Evolutionary conservation across 2,329 filamentous ascomycete species (phyloP).

Genomic region (Beauveria medogensis): DNA sequence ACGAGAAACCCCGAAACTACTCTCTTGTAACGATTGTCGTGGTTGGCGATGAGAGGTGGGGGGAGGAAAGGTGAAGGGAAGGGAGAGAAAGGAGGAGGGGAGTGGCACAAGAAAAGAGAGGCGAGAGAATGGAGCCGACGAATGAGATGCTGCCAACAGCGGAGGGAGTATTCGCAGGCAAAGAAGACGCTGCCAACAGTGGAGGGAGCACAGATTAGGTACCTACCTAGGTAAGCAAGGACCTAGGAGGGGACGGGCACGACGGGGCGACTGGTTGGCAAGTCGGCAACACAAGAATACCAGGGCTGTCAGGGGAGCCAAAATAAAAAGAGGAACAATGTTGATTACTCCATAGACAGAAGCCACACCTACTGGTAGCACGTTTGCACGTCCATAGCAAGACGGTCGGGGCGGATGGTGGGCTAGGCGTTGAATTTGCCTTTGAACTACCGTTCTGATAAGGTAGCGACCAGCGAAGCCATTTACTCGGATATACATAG

Average conservation of each 20-base stretch:
- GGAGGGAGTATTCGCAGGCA: too few relatives aligned
- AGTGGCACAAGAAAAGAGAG: conserved; percentile 1
- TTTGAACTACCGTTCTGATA: too few relatives aligned
- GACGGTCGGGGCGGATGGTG: background rate
- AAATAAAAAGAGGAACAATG: too few relatives aligned
- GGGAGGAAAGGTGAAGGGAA: background rate
- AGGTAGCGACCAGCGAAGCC: too few relatives aligned
- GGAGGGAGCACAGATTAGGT: background rate
- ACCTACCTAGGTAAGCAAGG: too few relatives aligned
- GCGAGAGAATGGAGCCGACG: conserved; percentile 4
- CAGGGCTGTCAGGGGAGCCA: too few relatives aligned
- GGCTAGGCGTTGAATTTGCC: background rate
- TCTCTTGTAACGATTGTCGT: conserved; percentile 3
- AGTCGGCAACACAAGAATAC: too few relatives aligned
- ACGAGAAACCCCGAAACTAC: conserved; percentile 1
- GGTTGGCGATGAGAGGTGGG: conserved; percentile 3
- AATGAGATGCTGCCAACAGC: background rate
- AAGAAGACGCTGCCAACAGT: background rate
- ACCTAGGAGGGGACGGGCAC: background rate
- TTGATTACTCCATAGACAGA: too few relatives aligned
- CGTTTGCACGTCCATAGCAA: background rate
- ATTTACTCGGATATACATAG: too few relatives aligned
- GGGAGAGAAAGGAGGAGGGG: background rate
- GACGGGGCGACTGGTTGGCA: background rate
- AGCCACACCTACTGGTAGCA: too few relatives aligned